phyloP scores from a whole-genome alignment of 1,139 yeast genomes.

The Scheffersomyces insectosa region DNA sequence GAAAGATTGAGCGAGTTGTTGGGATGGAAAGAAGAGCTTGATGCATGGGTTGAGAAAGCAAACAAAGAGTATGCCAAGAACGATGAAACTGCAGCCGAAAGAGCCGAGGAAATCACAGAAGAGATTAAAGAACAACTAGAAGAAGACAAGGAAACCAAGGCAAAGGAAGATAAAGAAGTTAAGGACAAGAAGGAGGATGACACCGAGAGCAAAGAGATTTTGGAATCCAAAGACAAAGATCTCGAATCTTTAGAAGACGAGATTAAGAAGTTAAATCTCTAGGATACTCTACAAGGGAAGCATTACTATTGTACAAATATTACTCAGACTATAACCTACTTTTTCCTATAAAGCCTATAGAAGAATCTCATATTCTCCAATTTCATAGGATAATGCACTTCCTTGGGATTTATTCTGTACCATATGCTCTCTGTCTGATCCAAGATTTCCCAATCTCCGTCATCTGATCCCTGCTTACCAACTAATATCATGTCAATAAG shows the following conservation, averaged over 20 bases:
- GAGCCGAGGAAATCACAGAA: slow-evolving; percentile 3
- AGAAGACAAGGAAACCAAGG: background rate
- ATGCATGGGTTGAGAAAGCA: slow-evolving; percentile 27
- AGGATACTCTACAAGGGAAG: background rate
- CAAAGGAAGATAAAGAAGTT: slow-evolving; percentile 1
- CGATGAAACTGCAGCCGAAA: slow-evolving; percentile 9
- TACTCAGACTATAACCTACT: slow-evolving; percentile 11
- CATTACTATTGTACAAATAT: too few relatives aligned
- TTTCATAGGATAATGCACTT: slow-evolving; percentile 66
- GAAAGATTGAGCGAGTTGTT: slow-evolving; percentile 50
- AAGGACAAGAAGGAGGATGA: background rate
- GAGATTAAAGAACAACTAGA: slow-evolving; percentile 7
- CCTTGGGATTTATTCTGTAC: slow-evolving; percentile 63
- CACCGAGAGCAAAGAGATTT: background rate
- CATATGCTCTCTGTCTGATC: slow-evolving; percentile 74
- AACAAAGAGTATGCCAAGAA: slow-evolving; percentile 8
- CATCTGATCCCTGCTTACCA: slow-evolving; percentile 50
- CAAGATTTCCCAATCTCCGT: slow-evolving; percentile 67
- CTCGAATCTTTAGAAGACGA: slow-evolving; percentile 5
- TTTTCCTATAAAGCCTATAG: slow-evolving; percentile 67
- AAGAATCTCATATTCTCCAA: slow-evolving; percentile 88
- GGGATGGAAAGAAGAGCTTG: slow-evolving; percentile 65
- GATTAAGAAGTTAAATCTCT: slow-evolving; percentile 8
- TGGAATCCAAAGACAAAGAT: background rate
- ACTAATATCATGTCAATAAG: slow-evolving; percentile 69